Evolutionary conservation across 2,329 filamentous ascomycete genomes (phyloP).

Genomic region (Hypocrella siamensis): DNA sequence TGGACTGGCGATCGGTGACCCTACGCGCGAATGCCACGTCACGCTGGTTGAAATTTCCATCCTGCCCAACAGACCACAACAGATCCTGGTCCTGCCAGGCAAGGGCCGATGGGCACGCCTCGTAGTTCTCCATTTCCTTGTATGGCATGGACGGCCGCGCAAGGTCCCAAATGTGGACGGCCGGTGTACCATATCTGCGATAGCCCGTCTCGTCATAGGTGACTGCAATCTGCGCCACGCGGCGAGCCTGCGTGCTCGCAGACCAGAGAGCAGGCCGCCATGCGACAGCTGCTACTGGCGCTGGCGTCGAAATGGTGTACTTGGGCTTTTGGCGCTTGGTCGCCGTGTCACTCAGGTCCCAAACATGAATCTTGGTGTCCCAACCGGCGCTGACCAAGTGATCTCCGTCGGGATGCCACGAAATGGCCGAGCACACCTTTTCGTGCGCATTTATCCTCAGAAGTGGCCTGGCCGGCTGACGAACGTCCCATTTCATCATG

Average conservation of each 20-base stretch:
- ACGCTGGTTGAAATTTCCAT: constrained; percentile 47
- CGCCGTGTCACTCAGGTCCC: constrained; percentile 44
- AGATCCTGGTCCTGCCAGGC: constrained; percentile 51
- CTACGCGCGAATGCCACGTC: constrained; percentile 49
- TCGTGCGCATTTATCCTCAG: constrained; percentile 47
- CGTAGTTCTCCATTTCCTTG: constrained; percentile 47
- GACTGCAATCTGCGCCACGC: constrained; percentile 46
- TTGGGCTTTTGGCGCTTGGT: constrained; percentile 51
- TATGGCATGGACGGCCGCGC: constrained; percentile 51
- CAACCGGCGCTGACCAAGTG: constrained; percentile 47
- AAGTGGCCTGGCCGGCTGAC: constrained; percentile 35
- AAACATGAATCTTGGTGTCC: constrained; percentile 47
- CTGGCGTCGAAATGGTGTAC: constrained; percentile 44
- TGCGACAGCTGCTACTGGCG: constrained; percentile 40
- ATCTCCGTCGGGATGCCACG: constrained; percentile 54
- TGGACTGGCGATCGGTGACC: constrained; percentile 44
- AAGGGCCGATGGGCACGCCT: constrained; percentile 38
- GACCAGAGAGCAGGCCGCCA: constrained; percentile 54
- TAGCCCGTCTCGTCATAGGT: constrained; percentile 42
- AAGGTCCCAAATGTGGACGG: constrained; percentile 54
- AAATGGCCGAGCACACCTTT: constrained; percentile 41
- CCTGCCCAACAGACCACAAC: constrained; percentile 48
- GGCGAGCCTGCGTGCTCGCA: constrained; percentile 41
- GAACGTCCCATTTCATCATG: constrained; percentile 48
- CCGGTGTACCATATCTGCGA: constrained; percentile 37